phyloP scores from a whole-genome alignment of 495 filamentous ascomycete genomes.

The Jackrogersella minutella region DNA sequence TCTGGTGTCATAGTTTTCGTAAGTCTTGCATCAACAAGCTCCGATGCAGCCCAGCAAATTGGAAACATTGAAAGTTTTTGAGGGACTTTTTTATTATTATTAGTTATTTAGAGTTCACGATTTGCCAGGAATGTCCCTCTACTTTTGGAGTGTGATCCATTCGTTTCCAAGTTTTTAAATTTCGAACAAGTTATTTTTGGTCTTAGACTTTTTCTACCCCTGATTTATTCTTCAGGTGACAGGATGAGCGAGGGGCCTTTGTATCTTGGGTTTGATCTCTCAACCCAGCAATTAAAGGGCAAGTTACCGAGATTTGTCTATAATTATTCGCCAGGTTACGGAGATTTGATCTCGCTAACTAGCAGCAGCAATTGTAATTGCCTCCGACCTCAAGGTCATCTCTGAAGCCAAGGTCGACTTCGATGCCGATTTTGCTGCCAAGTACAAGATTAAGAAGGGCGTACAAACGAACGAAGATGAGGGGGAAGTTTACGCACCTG shows the following conservation, averaged over 20 bases:
- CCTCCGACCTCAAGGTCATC: constrained; percentile 77
- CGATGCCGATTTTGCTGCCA: constrained; percentile 72
- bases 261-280: constrained; percentile 94
- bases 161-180: not conserved
- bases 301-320: constrained; percentile 26
- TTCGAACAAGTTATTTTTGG: not conserved
- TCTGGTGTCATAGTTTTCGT: constrained; percentile 23
- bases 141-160: not conserved
- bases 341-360: not conserved
- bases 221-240: constrained; percentile 1
- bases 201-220: not conserved
- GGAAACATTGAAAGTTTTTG: too few species aligned
- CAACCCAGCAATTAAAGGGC: constrained; percentile 95
- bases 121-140: not conserved
- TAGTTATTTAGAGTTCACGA: not conserved
- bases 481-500: constrained; percentile 88
- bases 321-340: not conserved
- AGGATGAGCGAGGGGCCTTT: constrained; percentile 65
- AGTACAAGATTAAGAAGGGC: constrained; percentile 88
- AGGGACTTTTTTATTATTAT: constrained; percentile 30
- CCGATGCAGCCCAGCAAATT: constrained; percentile 12
- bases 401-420: constrained; percentile 81
- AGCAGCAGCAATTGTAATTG: constrained; percentile 73
- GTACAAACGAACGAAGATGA: constrained; percentile 81
- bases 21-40: constrained; percentile 38